Evolutionary conservation across 305 asterid genomes (phyloP).

Genomic region (Solanum hybrid): DNA sequence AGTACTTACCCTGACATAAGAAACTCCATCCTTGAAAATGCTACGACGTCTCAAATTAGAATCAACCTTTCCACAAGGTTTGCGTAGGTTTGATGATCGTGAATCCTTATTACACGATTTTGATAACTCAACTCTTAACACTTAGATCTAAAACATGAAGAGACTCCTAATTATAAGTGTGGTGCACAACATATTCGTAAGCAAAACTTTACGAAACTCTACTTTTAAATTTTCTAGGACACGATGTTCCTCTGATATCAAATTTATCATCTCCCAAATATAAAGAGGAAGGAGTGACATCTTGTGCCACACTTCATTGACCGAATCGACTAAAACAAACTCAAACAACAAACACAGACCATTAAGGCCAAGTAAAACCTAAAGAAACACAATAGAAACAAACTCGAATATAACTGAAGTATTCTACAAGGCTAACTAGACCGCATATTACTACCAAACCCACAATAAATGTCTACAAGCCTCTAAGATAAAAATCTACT

Average conservation of each 20-base stretch:
- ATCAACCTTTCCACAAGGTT: background rate
- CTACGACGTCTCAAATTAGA: too few species aligned
- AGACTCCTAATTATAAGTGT: background rate
- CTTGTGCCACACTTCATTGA: background rate
- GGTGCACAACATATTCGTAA: background rate
- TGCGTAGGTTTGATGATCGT: background rate
- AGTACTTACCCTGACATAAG: background rate
- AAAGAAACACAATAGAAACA: background rate
- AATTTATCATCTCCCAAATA: too few species aligned
- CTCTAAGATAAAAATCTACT: background rate
- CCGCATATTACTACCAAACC: background rate
- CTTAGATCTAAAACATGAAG: background rate
- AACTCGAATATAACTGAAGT: background rate
- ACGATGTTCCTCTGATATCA: background rate
- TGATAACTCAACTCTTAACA: background rate
- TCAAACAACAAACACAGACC: too few species aligned
- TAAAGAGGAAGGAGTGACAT: background rate
- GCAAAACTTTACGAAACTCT: background rate
- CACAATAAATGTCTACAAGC: background rate
- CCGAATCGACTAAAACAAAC: background rate
- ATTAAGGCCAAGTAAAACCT: background rate
- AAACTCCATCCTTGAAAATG: background rate
- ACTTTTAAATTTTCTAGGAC: background rate
- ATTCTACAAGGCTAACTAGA: background rate
- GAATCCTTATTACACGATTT: background rate